A percentile compares a stretch with the other conserved stretches of the same genome.
phyloP scores from a whole-genome alignment of 2,329 filamentous ascomycete species.

The Diaporthe citri region DNA sequence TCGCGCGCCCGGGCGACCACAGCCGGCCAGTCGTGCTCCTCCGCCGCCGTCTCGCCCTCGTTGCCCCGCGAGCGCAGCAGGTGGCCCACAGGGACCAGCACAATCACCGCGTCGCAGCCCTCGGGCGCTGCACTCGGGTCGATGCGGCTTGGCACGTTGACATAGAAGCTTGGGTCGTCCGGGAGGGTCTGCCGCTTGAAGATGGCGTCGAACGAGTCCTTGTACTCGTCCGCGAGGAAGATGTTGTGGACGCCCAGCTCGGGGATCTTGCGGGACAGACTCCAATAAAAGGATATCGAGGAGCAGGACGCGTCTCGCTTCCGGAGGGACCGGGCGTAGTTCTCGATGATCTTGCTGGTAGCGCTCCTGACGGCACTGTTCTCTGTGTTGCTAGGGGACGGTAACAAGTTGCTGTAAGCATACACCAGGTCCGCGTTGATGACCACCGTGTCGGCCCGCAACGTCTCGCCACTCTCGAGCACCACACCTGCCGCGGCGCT shows the following conservation, averaged over 20 bases:
- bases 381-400: slow-evolving; percentile 44
- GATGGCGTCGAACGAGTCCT: slow-evolving; percentile 80
- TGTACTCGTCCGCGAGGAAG: slow-evolving; percentile 80
- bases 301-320: slow-evolving; percentile 74
- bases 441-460: slow-evolving; percentile 75
- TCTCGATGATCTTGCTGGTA: slow-evolving; percentile 37
- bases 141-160: slow-evolving; percentile 80
- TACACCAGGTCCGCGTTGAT: slow-evolving; percentile 82
- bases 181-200: slow-evolving; percentile 79
- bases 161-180: slow-evolving; percentile 78
- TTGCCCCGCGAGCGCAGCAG: slow-evolving; percentile 62
- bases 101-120: slow-evolving; percentile 74
- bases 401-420: slow-evolving; percentile 78
- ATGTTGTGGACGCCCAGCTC: slow-evolving; percentile 80
- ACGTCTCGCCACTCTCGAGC: slow-evolving; percentile 67
- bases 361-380: neutral
- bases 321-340: slow-evolving; percentile 54
- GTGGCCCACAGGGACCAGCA: slow-evolving; percentile 80
- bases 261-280: slow-evolving; percentile 69
- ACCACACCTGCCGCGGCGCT: slow-evolving; percentile 69
- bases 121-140: slow-evolving; percentile 76
- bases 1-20: slow-evolving; percentile 71
- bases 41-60: slow-evolving; percentile 47
- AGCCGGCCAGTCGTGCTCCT: slow-evolving; percentile 69
- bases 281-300: slow-evolving; percentile 84